Percentiles rank a stretch among this genome's conserved stretches.
These are phyloP conservation scores for Pythium monospermum DNA, from an alignment of 352 stramenopile genomes.

Conservation along the genomic window DNA sequence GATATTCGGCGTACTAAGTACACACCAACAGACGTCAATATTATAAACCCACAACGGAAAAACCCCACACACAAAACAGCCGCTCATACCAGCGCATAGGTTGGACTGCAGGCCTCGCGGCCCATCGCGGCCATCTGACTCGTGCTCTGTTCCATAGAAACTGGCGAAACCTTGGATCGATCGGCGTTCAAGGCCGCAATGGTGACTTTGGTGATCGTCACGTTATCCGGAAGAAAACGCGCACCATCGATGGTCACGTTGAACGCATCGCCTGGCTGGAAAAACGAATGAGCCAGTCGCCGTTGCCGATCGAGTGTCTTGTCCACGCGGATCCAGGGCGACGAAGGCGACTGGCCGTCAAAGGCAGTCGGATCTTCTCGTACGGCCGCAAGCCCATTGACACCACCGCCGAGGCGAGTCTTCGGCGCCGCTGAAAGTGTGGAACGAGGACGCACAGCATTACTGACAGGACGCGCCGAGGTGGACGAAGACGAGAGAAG, in stretches of 20 bases:
- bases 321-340: slow-evolving; percentile 32
- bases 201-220: slow-evolving; percentile 66
- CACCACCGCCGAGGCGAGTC: slow-evolving; percentile 2
- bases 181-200: slow-evolving; percentile 54
- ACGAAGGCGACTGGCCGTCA: slow-evolving; percentile 1
- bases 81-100: slow-evolving; percentile 49
- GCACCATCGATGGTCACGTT: slow-evolving; percentile 77
- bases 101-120: slow-evolving; percentile 34
- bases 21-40: background rate
- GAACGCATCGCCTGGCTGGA: slow-evolving; percentile 66
- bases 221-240: slow-evolving; percentile 67
- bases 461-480: slow-evolving; percentile 6
- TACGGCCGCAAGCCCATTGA: background rate
- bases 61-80: background rate
- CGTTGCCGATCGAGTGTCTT: slow-evolving; percentile 25
- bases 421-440: slow-evolving; percentile 14
- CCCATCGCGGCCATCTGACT: slow-evolving; percentile 19
- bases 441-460: slow-evolving; percentile 8
- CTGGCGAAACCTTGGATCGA: slow-evolving; percentile 24
- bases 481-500: slow-evolving; percentile 21
- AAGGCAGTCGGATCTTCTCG: slow-evolving; percentile 7
- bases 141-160: slow-evolving; percentile 26
- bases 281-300: slow-evolving; percentile 19
- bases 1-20: slow-evolving; percentile 63
- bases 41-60: background rate